Base-by-base conservation (phyloP, 2,329 filamentous ascomycete species). In the Ceratocystis eucalypticola region DNA sequence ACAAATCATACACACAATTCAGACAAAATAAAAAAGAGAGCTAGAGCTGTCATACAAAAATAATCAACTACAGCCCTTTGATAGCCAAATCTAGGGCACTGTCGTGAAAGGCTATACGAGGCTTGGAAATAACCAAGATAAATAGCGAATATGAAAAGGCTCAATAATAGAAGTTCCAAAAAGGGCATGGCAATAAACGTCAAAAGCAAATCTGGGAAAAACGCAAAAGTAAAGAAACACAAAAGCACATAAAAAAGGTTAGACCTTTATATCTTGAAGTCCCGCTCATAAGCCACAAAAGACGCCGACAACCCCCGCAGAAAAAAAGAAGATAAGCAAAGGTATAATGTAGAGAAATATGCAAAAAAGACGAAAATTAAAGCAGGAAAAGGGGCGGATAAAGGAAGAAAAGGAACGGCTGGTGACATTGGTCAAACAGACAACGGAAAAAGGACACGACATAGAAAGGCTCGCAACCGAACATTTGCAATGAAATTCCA, bases 401-500 rank as follows among this genome's bases (percentile, higher is more conserved):
- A 30, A 46, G 55, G 30, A 55, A 50, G 41, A 63, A 50, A 12
- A 12, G 37, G 3, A 12, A 12, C 37, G 10, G 37, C 12, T 41
- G 10, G 37, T 41, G 12, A 12, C 37, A 41, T 12, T 41, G 63
- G 10, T 17, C 20, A 59, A 63, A 61, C 30, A 64, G 37, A 63
- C 37, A 61, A 59, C 28, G 12, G 44, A 45, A 50, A 62, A 33
- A 15, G 12, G 55, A 61, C 44, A 15, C 37, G 17, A 30, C 33
- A 57, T 41, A 33, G 12, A 8, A 62, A 65, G 41, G 5, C n/a
- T 4, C 8, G 20, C 41, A 50, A 22, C 3, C 17, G 10, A 62
- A 44, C 25, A 30, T 30, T 50, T 7, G 45, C n/a, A 55, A 2
- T 15, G 17, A 8, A 55, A 37, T 55, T 20, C 72, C 75, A 4